phyloP scores from a whole-genome alignment of 805 yeast genomes.

The Brettanomyces anomalus region DNA sequence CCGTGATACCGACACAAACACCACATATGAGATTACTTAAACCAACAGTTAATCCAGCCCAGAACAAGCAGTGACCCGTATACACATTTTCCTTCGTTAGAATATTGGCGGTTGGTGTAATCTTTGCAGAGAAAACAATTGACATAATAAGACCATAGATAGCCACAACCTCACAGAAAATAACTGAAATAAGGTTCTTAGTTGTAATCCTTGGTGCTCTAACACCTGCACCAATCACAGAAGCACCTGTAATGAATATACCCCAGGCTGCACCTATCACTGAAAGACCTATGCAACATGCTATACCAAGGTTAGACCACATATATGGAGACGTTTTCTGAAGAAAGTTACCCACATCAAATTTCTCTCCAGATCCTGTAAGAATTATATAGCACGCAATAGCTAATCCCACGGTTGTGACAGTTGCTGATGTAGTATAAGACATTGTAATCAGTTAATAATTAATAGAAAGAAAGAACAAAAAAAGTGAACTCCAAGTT shows the following conservation, averaged over 20 bases:
- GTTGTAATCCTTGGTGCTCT: slow-evolving; percentile 96
- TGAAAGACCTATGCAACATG: slow-evolving; percentile 83
- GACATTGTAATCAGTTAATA: not conserved
- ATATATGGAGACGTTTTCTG: slow-evolving; percentile 84
- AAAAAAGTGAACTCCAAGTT: not conserved
- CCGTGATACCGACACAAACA: slow-evolving; percentile 93
- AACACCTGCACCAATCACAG: slow-evolving; percentile 96
- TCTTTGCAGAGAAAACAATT: slow-evolving; percentile 89
- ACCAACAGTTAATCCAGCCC: slow-evolving; percentile 98
- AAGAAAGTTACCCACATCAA: slow-evolving; percentile 85
- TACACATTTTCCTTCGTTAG: slow-evolving; percentile 78
- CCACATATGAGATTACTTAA: slow-evolving; percentile 91
- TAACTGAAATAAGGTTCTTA: slow-evolving; percentile 90
- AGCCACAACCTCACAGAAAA: slow-evolving; percentile 98
- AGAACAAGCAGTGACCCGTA: slow-evolving; percentile 91
- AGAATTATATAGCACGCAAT: slow-evolving; percentile 47
- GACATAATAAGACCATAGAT: slow-evolving; percentile 97
- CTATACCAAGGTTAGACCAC: slow-evolving; percentile 94
- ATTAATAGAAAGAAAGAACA: not conserved
- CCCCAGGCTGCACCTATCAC: slow-evolving; percentile 99
- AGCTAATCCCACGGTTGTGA: not conserved
- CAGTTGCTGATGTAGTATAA: not conserved
- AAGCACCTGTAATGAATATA: slow-evolving; percentile 88
- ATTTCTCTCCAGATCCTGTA: slow-evolving; percentile 86
- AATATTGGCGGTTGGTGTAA: slow-evolving; percentile 58